A percentile compares a stretch with the other conserved stretches of the same genome.
Conservation (phyloP, 495 filamentous ascomycete species). For the Penicillium ochrochloron region DNA sequence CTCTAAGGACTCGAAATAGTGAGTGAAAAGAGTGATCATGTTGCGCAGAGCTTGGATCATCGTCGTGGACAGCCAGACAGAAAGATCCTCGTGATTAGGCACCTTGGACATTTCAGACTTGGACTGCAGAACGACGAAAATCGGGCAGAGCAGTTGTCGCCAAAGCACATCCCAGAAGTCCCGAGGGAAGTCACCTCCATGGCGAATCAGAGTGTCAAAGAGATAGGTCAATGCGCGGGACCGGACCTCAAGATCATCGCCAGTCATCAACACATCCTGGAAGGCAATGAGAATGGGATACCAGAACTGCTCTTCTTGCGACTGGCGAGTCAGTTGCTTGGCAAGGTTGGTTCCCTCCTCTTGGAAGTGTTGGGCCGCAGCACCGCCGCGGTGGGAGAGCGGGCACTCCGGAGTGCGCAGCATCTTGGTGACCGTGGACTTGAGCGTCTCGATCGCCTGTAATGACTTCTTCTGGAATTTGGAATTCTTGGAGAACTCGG, state of each 20-base stretch:
- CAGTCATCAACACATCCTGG: conserved; percentile 98
- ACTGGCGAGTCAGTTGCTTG: conserved; percentile 58
- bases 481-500: conserved; percentile 97
- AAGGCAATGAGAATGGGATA: conserved; percentile 97
- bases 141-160: conserved; percentile 94
- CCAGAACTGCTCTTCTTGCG: conserved; percentile 96
- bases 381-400: conserved; percentile 62
- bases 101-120: conserved; percentile 95
- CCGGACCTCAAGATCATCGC: conserved; percentile 96
- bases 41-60: conserved; percentile 99
- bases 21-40: conserved; percentile 97
- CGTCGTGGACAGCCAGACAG: conserved; percentile 98
- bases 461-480: conserved; percentile 97
- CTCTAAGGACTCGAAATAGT: conserved; percentile 93
- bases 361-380: conserved; percentile 41
- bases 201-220: conserved; percentile 87
- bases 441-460: conserved; percentile 93
- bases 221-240: conserved; percentile 90
- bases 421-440: conserved; percentile 91
- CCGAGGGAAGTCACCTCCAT: conserved; percentile 87
- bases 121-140: conserved; percentile 96
- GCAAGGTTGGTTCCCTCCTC: conserved; percentile 54
- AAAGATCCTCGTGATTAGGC: conserved; percentile 90
- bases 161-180: conserved; percentile 99
- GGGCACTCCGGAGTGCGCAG: conserved; percentile 95